Conservation (phyloP, 441 rosid species). For the Lepidium campestre region DNA sequence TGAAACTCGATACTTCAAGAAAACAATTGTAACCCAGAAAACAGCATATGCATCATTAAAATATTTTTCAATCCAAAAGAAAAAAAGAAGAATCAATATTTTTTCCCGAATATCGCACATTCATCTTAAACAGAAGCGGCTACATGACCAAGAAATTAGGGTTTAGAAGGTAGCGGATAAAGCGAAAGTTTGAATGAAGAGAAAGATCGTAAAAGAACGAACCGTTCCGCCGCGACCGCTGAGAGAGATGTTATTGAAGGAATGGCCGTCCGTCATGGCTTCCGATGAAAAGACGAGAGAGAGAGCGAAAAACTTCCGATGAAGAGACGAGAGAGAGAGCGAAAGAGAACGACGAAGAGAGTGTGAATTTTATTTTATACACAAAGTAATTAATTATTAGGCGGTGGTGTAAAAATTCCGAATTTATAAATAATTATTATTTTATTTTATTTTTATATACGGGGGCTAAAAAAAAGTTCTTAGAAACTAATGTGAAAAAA, state of each 20-base stretch:
- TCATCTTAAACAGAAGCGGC: neutral
- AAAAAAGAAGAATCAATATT: neutral
- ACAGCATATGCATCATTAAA: neutral
- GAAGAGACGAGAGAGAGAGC: neutral
- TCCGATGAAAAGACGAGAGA: constrained; percentile 1
- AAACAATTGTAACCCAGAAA: neutral
- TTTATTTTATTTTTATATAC: too few species aligned
- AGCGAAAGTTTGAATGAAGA: neutral
- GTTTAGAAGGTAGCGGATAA: constrained; percentile 1
- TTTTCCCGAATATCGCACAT: neutral
- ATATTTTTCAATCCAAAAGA: neutral
- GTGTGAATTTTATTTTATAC: neutral
- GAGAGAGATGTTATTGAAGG: constrained; percentile 77
- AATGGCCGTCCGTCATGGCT: constrained; percentile 74
- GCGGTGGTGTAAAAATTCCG: neutral
- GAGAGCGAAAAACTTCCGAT: neutral
- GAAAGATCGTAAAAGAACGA: neutral
- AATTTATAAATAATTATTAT: too few species aligned
- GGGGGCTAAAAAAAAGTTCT: too few species aligned
- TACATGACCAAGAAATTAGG: constrained; percentile 2
- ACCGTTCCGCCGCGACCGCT: constrained; percentile 93
- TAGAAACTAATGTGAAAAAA: too few species aligned
- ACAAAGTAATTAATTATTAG: neutral
- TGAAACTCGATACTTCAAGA: neutral
- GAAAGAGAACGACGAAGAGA: neutral